Conservation (phyloP, 768 basidiomycete genomes). For the Xanthoconium purpureum region DNA sequence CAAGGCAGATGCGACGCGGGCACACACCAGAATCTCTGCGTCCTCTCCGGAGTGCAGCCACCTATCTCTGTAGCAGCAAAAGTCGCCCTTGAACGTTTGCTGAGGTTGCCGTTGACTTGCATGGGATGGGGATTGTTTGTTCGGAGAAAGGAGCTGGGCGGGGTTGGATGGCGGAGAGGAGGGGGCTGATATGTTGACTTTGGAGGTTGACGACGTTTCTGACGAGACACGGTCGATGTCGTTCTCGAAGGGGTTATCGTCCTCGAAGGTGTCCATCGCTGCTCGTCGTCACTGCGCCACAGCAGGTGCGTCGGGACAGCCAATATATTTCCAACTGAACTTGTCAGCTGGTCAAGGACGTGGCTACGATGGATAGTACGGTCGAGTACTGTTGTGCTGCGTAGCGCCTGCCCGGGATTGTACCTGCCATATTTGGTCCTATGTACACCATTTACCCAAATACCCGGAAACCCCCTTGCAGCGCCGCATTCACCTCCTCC, state of each 20-base stretch:
- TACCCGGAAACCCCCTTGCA: slow-evolving; percentile 51
- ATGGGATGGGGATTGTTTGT: slow-evolving; percentile 49
- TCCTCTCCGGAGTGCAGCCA: slow-evolving; percentile 82
- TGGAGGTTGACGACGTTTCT: slow-evolving; percentile 36
- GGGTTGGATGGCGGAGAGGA: slow-evolving; percentile 52
- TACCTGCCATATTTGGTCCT: slow-evolving; percentile 27
- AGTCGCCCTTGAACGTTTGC: slow-evolving; percentile 66
- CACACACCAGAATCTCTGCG: slow-evolving; percentile 70
- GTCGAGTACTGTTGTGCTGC: slow-evolving; percentile 3
- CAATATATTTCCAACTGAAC: too few species aligned
- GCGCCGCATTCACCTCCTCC: slow-evolving; percentile 30
- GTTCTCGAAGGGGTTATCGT: slow-evolving; percentile 66
- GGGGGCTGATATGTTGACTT: slow-evolving; percentile 44
- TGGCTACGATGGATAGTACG: neutral
- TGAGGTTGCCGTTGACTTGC: slow-evolving; percentile 53
- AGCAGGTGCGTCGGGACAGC: neutral
- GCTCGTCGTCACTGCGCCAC: neutral
- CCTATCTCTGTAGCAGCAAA: slow-evolving; percentile 73
- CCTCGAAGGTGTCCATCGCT: slow-evolving; percentile 46
- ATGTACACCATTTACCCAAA: slow-evolving; percentile 47
- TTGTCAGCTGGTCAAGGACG: neutral
- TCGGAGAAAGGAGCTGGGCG: slow-evolving; percentile 48
- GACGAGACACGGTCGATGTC: slow-evolving; percentile 36
- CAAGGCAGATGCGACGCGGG: neutral
- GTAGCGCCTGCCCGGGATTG: neutral